Evolutionary conservation across 768 basidiomycete genomes (phyloP).

Genomic region (Lactifluus piperatus): DNA sequence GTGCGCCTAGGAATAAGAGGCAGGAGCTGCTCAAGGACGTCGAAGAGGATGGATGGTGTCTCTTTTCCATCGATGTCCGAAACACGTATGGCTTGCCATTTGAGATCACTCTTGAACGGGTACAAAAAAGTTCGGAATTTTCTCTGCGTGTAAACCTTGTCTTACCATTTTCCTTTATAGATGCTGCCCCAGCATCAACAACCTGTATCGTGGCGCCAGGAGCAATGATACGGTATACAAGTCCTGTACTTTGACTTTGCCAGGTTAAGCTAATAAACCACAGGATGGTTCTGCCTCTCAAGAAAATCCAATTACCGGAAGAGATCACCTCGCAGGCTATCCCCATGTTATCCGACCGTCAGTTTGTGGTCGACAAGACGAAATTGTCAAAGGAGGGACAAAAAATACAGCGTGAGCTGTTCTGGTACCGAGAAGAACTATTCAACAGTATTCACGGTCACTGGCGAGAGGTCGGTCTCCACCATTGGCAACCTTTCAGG

Average conservation of each 20-base stretch:
- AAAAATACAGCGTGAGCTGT: conserved; percentile 63
- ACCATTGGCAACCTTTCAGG: neutral
- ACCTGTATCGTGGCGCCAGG: conserved; percentile 75
- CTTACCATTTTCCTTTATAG: conserved; percentile 26
- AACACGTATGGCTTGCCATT: conserved; percentile 91
- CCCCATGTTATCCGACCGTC: conserved; percentile 78
- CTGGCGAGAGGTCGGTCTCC: conserved; percentile 75
- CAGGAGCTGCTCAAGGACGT: conserved; percentile 32
- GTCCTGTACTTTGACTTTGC: neutral
- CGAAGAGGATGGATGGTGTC: conserved; percentile 64
- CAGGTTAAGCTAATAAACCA: neutral
- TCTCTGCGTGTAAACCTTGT: neutral
- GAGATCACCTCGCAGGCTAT: conserved; percentile 56
- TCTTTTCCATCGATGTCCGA: conserved; percentile 83
- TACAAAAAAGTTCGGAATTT: conserved; percentile 43
- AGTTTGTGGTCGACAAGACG: conserved; percentile 82
- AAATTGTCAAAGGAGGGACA: conserved; percentile 51
- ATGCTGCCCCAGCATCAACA: conserved; percentile 32
- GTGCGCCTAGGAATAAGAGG: conserved; percentile 20
- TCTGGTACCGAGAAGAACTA: conserved; percentile 94
- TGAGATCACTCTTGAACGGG: conserved; percentile 69
- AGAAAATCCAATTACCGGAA: conserved; percentile 54
- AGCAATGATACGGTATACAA: conserved; percentile 64
- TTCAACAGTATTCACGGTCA: conserved; percentile 56
- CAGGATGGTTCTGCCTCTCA: conserved; percentile 64